Percentiles rank a stretch among this genome's conserved stretches.
phyloP scores from a whole-genome alignment of 202 grass and related monocot genomes.

The Musa balbisiana region DNA sequence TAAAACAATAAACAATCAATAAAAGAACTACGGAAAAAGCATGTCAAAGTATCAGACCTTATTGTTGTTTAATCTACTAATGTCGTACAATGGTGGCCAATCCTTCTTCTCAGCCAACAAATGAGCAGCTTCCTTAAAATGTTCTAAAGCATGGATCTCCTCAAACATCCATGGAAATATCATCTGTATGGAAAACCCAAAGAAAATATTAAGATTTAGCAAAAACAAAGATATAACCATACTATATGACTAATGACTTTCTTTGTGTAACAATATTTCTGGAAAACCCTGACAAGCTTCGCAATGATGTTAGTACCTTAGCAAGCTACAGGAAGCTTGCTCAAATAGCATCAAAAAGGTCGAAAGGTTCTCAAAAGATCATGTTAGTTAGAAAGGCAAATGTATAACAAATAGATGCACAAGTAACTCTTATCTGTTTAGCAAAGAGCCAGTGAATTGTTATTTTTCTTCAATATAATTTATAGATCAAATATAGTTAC shows the following conservation, averaged over 20 bases:
- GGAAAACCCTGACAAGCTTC: too few relatives aligned
- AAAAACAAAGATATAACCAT: not conserved
- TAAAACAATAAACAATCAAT: not conserved
- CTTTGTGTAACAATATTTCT: too few relatives aligned
- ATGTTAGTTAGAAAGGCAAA: not conserved
- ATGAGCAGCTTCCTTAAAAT: slow-evolving; percentile 68
- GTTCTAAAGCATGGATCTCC: slow-evolving; percentile 53
- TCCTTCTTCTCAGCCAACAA: slow-evolving; percentile 64
- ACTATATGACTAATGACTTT: too few relatives aligned
- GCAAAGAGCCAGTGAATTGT: not conserved
- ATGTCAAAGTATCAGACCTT: slow-evolving; percentile 33
- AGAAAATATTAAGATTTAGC: not conserved
- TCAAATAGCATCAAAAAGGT: not conserved
- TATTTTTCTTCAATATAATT: not conserved
- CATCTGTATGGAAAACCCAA: slow-evolving; percentile 19
- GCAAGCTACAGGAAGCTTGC: not conserved
- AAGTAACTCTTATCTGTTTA: not conserved
- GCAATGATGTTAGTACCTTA: not conserved
- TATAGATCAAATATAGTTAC: too few relatives aligned
- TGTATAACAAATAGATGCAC: not conserved
- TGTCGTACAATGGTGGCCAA: slow-evolving; percentile 72
- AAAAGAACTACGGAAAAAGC: not conserved
- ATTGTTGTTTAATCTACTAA: slow-evolving; percentile 58
- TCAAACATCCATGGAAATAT: slow-evolving; percentile 92
- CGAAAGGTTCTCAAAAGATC: not conserved